Evolutionary conservation across 2,329 filamentous ascomycete genomes (phyloP), one percentile per base, ranked within the genome.

Genomic region (Zalaria obscura): DNA sequence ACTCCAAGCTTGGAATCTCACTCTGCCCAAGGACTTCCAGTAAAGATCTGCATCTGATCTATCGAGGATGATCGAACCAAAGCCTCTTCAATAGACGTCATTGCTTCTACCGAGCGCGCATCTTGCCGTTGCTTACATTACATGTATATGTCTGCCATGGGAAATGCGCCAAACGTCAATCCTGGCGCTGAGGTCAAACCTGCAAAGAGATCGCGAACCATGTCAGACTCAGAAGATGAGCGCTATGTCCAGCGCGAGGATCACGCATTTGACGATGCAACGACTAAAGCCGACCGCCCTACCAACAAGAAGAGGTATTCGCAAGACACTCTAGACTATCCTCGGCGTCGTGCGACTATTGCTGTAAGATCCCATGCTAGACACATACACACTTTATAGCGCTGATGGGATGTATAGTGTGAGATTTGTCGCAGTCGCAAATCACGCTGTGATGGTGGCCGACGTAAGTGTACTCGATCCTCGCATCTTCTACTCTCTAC

Each of bases 391-490:
- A 18, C 18, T 18, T 18, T 18, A 18, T 18, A 18, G 18, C 18
- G 18, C 18, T 18, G 18, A 18, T 18, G 18, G 18, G 18, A 18
- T 18, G 18, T 18, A 18, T 9, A 43, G 41, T 59, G 56, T 35
- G 55, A 56, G 39, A 51, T 59, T 10, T 58, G 56, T 44, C 49
- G 56, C 25, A 52, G 49, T 37, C 43, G 56, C 11, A 59, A 59
- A 43, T 56, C 53, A 8, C 47, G 55, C 37, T 59, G 56, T 35
- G 54, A 59, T 44, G 56, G 56, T 11, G 48, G 36, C 5, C 44
- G 44, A 32, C 45, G 45, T 47, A 38, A 28, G 45, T 45, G 9
- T 10, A 10, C 11, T 27, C 9, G 8, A 32, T 6, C 2, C 3
- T 9, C 3, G 5, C 5, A 8, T 27, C 5, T 7, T 26, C 26